phyloP scores from a whole-genome alignment of 108 stramenopile genomes.

The Nitzschia sp. region DNA sequence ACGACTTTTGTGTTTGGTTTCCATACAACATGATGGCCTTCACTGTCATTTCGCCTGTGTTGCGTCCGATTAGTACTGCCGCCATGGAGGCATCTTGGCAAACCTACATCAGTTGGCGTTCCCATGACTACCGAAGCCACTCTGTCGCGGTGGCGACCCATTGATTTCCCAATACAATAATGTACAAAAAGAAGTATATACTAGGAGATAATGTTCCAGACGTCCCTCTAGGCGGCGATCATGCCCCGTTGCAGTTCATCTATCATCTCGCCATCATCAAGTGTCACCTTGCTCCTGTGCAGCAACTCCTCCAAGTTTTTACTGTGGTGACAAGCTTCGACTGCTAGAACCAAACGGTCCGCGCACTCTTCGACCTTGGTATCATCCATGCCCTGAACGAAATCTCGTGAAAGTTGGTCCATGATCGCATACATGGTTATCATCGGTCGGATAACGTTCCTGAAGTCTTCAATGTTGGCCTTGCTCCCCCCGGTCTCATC shows the following conservation, averaged over 20 bases:
- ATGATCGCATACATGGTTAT: conserved; percentile 70
- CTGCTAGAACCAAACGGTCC: conserved; percentile 48
- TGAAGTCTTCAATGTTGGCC: conserved; percentile 57
- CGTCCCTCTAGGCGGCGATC: conserved; percentile 13
- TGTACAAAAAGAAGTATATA: background rate
- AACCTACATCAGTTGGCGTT: conserved; percentile 56
- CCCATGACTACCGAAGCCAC: conserved; percentile 29
- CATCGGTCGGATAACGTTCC: conserved; percentile 66
- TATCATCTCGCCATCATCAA: conserved; percentile 58
- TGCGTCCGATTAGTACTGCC: conserved; percentile 46
- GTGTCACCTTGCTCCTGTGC: conserved; percentile 47
- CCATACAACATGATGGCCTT: conserved; percentile 61
- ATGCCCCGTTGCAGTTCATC: conserved; percentile 70
- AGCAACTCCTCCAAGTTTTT: conserved; percentile 63
- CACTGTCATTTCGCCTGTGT: conserved; percentile 41
- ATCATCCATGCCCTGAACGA: conserved; percentile 56
- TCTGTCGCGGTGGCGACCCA: too few species aligned
- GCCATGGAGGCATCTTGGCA: conserved; percentile 62
- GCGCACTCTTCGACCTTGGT: conserved; percentile 48
- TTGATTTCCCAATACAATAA: background rate
- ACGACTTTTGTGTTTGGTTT: conserved; percentile 53
- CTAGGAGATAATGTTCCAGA: background rate
- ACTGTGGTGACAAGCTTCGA: conserved; percentile 59
- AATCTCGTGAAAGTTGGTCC: conserved; percentile 69
- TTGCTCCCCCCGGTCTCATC: conserved; percentile 2